These are phyloP conservation scores for Penicillium manginii DNA, from an alignment of 495 filamentous ascomycete genomes.

Conservation along the genomic window DNA sequence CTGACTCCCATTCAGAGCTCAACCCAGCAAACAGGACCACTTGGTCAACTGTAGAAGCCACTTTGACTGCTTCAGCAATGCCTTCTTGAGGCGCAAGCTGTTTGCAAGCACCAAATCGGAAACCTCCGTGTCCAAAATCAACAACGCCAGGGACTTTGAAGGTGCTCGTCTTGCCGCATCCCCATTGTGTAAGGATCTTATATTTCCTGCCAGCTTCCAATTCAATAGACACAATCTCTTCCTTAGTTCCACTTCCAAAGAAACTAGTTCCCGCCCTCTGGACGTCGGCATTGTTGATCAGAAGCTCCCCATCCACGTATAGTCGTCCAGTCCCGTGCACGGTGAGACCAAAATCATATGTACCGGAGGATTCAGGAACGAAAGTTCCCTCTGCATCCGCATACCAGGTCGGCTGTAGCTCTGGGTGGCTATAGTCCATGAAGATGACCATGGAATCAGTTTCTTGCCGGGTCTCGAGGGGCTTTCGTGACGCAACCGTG, in stretches of 20 bases:
- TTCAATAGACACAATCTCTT: conserved; percentile 55
- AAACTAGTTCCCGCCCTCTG: conserved; percentile 60
- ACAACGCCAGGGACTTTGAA: conserved; percentile 52
- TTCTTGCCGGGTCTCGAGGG: conserved; percentile 16
- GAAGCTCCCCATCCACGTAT: conserved; percentile 65
- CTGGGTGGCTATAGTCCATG: conserved; percentile 62
- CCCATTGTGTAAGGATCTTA: conserved; percentile 56
- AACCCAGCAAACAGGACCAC: conserved; percentile 75
- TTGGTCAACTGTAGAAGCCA: conserved; percentile 65
- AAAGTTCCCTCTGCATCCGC: conserved; percentile 60
- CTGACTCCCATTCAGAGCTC: conserved; percentile 82
- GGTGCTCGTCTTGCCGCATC: conserved; percentile 34
- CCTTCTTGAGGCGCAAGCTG: conserved; percentile 54
- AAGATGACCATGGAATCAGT: conserved; percentile 57
- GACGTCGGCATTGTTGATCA: conserved; percentile 64
- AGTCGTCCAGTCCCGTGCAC: conserved; percentile 71
- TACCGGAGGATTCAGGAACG: conserved; percentile 57
- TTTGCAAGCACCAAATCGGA: conserved; percentile 72
- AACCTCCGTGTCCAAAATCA: conserved; percentile 65
- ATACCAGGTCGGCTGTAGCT: conserved; percentile 55
- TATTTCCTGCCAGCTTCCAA: conserved; percentile 60
- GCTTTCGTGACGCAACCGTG: conserved; percentile 4
- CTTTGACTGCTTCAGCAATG: conserved; percentile 60
- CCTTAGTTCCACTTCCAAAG: conserved; percentile 58
- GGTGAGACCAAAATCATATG: conserved; percentile 72